Percentiles rank a stretch among this genome's conserved stretches.
phyloP scores from a whole-genome alignment of 345 rosid genomes.

The Rhodomyrtus tomentosa region DNA sequence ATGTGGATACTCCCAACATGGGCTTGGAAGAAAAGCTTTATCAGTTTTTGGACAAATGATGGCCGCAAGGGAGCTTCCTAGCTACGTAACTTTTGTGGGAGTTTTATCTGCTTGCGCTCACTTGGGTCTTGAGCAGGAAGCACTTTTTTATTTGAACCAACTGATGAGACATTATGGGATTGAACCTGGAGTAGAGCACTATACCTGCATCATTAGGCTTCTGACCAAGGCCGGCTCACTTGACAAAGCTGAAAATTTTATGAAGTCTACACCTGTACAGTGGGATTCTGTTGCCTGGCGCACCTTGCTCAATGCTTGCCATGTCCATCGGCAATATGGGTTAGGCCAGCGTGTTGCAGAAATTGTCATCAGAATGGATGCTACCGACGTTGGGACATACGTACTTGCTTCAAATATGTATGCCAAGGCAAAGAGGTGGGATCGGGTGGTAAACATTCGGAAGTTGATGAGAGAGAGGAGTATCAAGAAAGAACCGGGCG shows the following conservation, averaged over 20 bases:
- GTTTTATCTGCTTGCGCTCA: conserved; percentile 75
- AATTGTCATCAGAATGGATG: conserved; percentile 30
- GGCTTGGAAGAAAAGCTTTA: conserved; percentile 56
- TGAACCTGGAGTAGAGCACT: conserved; percentile 65
- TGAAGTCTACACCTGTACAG: conserved; percentile 51
- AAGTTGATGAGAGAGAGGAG: conserved; percentile 48
- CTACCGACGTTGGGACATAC: conserved; percentile 58
- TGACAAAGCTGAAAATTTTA: conserved; percentile 42
- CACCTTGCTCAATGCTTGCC: conserved; percentile 56
- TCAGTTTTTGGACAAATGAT: conserved; percentile 45
- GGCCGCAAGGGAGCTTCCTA: conserved; percentile 39
- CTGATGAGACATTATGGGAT: conserved; percentile 43
- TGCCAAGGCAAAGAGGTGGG: conserved; percentile 69
- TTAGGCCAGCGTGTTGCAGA: conserved; percentile 54
- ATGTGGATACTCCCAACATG: conserved; percentile 72
- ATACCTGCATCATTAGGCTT: conserved; percentile 66
- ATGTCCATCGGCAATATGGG: conserved; percentile 42
- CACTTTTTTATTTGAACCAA: conserved; percentile 42
- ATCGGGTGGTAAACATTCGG: conserved; percentile 48
- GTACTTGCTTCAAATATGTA: conserved; percentile 46
- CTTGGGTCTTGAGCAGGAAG: conserved; percentile 44
- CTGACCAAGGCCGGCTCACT: conserved; percentile 66
- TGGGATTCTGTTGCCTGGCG: conserved; percentile 87
- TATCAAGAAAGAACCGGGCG: conserved; percentile 86
- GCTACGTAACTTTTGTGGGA: conserved; percentile 64